Percentiles rank a stretch among this genome's conserved stretches.
phyloP scores from a whole-genome alignment of 2,329 filamentous ascomycete species.

The Botrytis porri region DNA sequence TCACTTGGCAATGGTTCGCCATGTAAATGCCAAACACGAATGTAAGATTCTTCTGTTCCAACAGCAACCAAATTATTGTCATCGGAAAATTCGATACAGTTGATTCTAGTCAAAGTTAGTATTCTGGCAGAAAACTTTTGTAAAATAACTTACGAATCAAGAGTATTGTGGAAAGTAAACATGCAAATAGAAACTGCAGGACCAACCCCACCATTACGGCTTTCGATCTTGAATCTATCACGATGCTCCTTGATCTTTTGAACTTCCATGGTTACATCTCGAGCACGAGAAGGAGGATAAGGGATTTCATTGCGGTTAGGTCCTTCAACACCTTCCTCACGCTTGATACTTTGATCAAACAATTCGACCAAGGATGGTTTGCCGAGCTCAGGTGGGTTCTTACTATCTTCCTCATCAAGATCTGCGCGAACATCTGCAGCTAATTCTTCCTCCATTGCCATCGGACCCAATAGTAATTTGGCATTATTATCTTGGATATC shows the following conservation, averaged over 20 bases:
- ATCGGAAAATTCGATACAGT: slow-evolving; percentile 93
- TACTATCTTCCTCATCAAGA: slow-evolving; percentile 79
- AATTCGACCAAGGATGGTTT: slow-evolving; percentile 76
- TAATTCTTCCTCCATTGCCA: slow-evolving; percentile 80
- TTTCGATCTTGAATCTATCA: slow-evolving; percentile 85
- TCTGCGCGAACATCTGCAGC: slow-evolving; percentile 84
- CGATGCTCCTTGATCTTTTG: slow-evolving; percentile 91
- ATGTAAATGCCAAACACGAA: slow-evolving; percentile 89
- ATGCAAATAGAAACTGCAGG: slow-evolving; percentile 87
- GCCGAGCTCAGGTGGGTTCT: slow-evolving; percentile 68
- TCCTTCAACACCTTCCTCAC: slow-evolving; percentile 82
- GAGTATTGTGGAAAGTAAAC: slow-evolving; percentile 97
- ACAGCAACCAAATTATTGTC: slow-evolving; percentile 84
- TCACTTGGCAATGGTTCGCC: slow-evolving; percentile 75
- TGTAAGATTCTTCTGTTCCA: slow-evolving; percentile 91
- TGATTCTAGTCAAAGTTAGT: slow-evolving; percentile 56
- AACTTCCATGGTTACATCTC: slow-evolving; percentile 91
- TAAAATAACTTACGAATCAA: slow-evolving; percentile 65
- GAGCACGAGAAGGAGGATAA: slow-evolving; percentile 79
- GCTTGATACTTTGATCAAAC: slow-evolving; percentile 84
- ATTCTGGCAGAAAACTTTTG: not conserved
- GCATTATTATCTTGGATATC: slow-evolving; percentile 56
- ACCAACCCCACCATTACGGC: slow-evolving; percentile 77
- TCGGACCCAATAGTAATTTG: slow-evolving; percentile 70
- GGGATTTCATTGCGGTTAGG: slow-evolving; percentile 78